Evolutionary conservation across 2,329 filamentous ascomycete species (phyloP).

Genomic region (Fusarium sp.): DNA sequence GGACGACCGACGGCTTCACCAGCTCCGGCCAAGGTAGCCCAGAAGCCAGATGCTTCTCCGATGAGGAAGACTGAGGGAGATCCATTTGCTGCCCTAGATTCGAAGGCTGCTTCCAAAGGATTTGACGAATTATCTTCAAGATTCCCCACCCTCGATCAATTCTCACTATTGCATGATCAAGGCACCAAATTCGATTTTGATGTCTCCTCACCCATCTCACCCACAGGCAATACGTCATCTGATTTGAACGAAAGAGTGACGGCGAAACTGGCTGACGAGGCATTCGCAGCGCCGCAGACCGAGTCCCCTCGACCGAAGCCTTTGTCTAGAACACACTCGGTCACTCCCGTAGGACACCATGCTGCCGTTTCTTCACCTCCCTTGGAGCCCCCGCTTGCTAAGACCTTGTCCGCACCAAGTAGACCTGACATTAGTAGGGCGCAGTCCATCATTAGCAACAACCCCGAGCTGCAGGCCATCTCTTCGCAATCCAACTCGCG

Average conservation of each 20-base stretch:
- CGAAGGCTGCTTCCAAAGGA: constrained; percentile 59
- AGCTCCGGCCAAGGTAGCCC: constrained; percentile 48
- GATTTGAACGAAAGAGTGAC: constrained; percentile 72
- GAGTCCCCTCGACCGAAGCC: constrained; percentile 32
- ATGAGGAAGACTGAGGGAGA: constrained; percentile 74
- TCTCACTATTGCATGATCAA: constrained; percentile 86
- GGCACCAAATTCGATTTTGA: constrained; percentile 88
- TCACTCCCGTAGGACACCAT: constrained; percentile 41
- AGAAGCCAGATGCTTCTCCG: constrained; percentile 68
- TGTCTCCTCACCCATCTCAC: constrained; percentile 56
- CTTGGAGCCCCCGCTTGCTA: constrained; percentile 47
- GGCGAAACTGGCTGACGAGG: constrained; percentile 84
- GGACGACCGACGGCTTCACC: constrained; percentile 68
- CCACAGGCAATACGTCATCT: constrained; percentile 57
- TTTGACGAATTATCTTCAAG: constrained; percentile 83
- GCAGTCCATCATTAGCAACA: constrained; percentile 70
- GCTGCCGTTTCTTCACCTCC: constrained; percentile 40
- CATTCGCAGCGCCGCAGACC: constrained; percentile 67
- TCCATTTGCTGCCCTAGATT: constrained; percentile 90
- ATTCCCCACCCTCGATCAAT: constrained; percentile 93
- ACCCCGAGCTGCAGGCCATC: constrained; percentile 69
- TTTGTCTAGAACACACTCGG: constrained; percentile 45
- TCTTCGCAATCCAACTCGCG: constrained; percentile 54
- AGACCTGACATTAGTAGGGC: constrained; percentile 65
- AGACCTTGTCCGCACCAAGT: constrained; percentile 52